Base-by-base conservation (phyloP, 1,139 yeast genomes). In the Yamadazyma spencermartinsiae region DNA sequence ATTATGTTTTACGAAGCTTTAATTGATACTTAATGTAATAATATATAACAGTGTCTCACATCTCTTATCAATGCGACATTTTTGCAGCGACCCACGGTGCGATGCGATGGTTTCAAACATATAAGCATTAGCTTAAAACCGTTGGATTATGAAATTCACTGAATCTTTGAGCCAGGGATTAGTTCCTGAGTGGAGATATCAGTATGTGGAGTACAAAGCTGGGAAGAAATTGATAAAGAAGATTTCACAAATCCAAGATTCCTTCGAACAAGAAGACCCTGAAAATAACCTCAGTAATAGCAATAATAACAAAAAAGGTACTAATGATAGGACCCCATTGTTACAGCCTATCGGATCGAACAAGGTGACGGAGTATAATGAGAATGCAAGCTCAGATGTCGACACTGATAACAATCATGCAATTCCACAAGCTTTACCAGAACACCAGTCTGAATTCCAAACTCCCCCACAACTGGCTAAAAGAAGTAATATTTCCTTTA, bases 121-220 rank as follows among this genome's bases (percentile, higher is more conserved):
- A 23, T 7, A 11, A 23, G 9, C 26, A 6, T 23, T 23, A 9
- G 6, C 21, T 19, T 9, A 19, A 19, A 19, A 19, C 19, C 4
- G 4, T 14, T 16, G 19, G 3, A 10, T 18, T 4, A 80, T 80
- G 86, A 80, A 79, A 60, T 80, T 80, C 53, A 83, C 77, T 10
- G 83, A 77, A 46, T 74, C 81, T 25, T 61, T 80, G 41, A 72
- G 66, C 43, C 82, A 77, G 34, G 77, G 78, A 21, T 61, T 79
- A 45, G 86, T 86, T 5, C 95, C 96, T 1, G 96, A 88, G 58
- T 88, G 96, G 96, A 73, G 80, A 50, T 80, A 78, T 43, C 89
- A 84, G 56, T 88, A 89, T 52, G 67, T 89, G 29, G 82, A 87
- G 59, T 89, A 89, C 56, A 83, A 82, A 55, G 63, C 63, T 18